These are phyloP conservation scores for Arabidopsis hybrid DNA, from an alignment of 441 rosid genomes.

Conservation along the genomic window DNA sequence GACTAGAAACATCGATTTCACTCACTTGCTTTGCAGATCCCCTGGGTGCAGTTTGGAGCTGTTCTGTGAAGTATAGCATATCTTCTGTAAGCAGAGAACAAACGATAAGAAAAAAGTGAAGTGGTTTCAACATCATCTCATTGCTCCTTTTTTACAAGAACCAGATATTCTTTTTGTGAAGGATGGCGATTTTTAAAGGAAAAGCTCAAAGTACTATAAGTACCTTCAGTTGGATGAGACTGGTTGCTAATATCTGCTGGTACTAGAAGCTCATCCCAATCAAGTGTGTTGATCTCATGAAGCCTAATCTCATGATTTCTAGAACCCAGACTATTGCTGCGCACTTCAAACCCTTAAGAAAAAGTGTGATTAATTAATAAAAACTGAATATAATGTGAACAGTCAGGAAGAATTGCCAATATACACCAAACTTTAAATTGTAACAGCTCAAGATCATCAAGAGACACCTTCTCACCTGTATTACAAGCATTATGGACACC, in stretches of 20 bases:
- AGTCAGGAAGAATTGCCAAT: conserved; percentile 1
- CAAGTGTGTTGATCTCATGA: conserved; percentile 95
- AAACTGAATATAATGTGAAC: background rate
- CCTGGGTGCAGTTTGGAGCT: conserved; percentile 50
- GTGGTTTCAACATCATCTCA: conserved; percentile 23
- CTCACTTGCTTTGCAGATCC: conserved; percentile 61
- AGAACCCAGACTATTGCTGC: conserved; percentile 51
- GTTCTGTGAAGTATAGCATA: conserved; percentile 53
- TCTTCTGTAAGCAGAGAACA: conserved; percentile 55
- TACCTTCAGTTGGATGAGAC: conserved; percentile 58
- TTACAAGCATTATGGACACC: conserved; percentile 53
- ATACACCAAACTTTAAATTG: background rate
- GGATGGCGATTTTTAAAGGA: conserved; percentile 16
- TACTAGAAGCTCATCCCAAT: conserved; percentile 94
- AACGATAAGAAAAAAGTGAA: conserved; percentile 3
- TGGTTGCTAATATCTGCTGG: conserved; percentile 56
- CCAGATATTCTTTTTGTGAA: background rate
- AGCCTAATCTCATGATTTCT: conserved; percentile 77
- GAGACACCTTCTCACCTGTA: conserved; percentile 46
- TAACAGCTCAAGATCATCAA: conserved; percentile 42
- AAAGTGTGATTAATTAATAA: conserved; percentile 20
- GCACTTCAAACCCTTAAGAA: conserved; percentile 53
- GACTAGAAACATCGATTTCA: conserved; percentile 27
- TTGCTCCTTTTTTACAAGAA: background rate
- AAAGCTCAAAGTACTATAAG: conserved; percentile 31